phyloP scores from a whole-genome alignment of 1,284 basidiomycete species.

The Taiwanofungus camphoratus region DNA sequence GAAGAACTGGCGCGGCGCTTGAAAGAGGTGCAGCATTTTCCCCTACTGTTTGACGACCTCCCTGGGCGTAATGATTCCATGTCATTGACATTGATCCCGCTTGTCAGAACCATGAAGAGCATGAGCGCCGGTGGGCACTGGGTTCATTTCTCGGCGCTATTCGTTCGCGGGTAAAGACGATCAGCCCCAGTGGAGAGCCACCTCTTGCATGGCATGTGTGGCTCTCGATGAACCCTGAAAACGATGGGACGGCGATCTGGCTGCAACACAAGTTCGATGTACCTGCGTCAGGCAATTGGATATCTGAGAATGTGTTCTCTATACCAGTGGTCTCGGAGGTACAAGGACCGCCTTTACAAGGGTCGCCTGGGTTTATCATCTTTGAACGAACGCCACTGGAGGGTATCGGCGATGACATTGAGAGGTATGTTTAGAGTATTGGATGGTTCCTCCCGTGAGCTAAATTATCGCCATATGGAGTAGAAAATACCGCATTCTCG shows the following conservation, averaged over 20 bases:
- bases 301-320: slow-evolving; percentile 50
- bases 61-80: slow-evolving; percentile 5
- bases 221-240: slow-evolving; percentile 67
- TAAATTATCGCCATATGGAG: background rate
- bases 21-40: slow-evolving; percentile 46
- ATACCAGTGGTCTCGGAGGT: slow-evolving; percentile 33
- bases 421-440: slow-evolving; percentile 39
- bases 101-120: slow-evolving; percentile 59
- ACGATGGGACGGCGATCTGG: slow-evolving; percentile 73
- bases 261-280: slow-evolving; percentile 66
- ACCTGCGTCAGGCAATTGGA: slow-evolving; percentile 56
- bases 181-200: slow-evolving; percentile 20
- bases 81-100: slow-evolving; percentile 1
- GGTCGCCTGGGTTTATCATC: slow-evolving; percentile 58
- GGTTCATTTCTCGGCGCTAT: slow-evolving; percentile 57
- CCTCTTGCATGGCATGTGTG: slow-evolving; percentile 49
- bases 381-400: slow-evolving; percentile 67
- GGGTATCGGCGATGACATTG: slow-evolving; percentile 55
- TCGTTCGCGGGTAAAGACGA: slow-evolving; percentile 33
- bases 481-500: slow-evolving; percentile 66
- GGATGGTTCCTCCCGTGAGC: background rate
- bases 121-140: slow-evolving; percentile 61
- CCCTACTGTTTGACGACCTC: slow-evolving; percentile 11
- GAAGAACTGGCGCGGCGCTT: slow-evolving; percentile 59
- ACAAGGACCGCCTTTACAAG: slow-evolving; percentile 19